Evolutionary conservation across 805 yeast genomes (phyloP).

Genomic region (Jamesozyma spencerorum): DNA sequence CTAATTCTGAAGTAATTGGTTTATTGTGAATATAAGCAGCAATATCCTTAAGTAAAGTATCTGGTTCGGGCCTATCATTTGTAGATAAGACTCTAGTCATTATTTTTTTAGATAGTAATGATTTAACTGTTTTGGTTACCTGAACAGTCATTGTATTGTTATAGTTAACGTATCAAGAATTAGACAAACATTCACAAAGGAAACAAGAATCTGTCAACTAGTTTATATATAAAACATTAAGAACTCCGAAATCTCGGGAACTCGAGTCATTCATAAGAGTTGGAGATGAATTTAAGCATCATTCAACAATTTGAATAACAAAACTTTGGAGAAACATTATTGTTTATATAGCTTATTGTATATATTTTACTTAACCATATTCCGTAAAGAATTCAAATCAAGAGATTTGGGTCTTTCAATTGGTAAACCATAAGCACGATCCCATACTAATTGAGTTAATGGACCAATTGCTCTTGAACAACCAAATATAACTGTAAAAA

Average conservation of each 20-base stretch:
- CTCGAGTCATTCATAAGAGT: no score
- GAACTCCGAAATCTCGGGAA: neutral
- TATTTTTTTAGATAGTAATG: neutral
- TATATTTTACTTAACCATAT: no score
- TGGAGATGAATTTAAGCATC: no score
- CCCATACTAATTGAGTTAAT: conserved; percentile 69
- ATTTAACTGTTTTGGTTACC: neutral
- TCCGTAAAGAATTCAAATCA: conserved; percentile 14
- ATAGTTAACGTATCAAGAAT: no score
- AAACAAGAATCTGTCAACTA: no score
- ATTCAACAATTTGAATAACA: no score
- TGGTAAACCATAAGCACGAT: conserved; percentile 66
- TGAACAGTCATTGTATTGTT: no score
- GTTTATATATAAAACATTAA: no score
- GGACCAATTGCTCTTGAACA: conserved; percentile 77
- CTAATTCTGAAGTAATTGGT: conserved; percentile 37
- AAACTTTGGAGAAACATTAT: neutral
- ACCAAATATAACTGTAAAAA: conserved; percentile 76
- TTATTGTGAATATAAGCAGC: conserved; percentile 42
- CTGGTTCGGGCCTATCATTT: conserved; percentile 44
- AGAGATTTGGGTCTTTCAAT: conserved; percentile 67
- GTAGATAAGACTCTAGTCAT: neutral
- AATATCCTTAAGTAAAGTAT: conserved; percentile 40
- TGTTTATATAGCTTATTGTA: no score
- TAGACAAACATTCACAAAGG: no score